phyloP scores from a whole-genome alignment of 2,329 filamentous ascomycete genomes.

The Chrysosporium queenslandicum region DNA sequence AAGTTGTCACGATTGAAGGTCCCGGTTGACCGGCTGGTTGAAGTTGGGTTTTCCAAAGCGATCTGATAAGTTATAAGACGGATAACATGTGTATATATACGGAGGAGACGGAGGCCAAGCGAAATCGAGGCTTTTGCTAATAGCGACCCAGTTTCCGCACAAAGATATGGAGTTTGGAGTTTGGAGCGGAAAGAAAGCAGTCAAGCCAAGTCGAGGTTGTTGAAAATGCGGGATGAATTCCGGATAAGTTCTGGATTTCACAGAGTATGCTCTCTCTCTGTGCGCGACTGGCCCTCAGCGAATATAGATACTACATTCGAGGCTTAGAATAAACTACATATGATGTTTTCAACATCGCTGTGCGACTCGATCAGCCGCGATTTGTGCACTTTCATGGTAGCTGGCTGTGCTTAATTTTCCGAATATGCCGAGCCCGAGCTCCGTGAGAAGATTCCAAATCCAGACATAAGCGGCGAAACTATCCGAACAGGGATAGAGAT shows the following conservation, averaged over 20 bases:
- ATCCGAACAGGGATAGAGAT: not conserved
- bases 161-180: not conserved
- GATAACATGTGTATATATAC: not conserved
- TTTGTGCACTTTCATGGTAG: no score
- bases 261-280: not conserved
- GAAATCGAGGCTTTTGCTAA: no score
- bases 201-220: no score
- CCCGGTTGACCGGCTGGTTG: slow-evolving; percentile 30
- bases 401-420: no score
- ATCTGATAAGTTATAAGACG: slow-evolving; percentile 22
- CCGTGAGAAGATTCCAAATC: slow-evolving; percentile 1
- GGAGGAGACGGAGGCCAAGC: no score
- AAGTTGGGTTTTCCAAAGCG: slow-evolving; percentile 36
- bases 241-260: not conserved
- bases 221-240: not conserved
- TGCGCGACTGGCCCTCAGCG: no score
- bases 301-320: no score
- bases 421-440: not conserved
- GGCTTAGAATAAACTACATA: no score
- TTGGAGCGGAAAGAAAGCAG: not conserved
- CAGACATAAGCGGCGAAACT: slow-evolving; percentile 5
- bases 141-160: not conserved
- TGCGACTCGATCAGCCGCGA: no score
- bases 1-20: slow-evolving; percentile 32
- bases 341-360: no score